Conservation (phyloP, 1,139 yeast genomes). For the Eremothecium gossypii region DNA sequence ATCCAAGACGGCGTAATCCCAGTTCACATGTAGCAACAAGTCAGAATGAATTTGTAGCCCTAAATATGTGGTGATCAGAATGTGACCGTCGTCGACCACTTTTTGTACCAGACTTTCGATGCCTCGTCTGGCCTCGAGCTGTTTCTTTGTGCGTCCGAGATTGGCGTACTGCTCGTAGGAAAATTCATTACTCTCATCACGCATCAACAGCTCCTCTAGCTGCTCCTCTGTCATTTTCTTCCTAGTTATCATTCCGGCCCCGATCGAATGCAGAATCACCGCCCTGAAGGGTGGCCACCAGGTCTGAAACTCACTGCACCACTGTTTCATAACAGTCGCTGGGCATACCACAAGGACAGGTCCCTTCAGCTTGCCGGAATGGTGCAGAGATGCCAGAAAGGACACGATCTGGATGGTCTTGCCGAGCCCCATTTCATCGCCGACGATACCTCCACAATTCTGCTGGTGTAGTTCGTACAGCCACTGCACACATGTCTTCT, state of each 20-base stretch:
- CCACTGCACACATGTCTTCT: constrained; percentile 84
- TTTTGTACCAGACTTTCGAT: constrained; percentile 29
- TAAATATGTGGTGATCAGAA: constrained; percentile 82
- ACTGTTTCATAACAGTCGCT: constrained; percentile 89
- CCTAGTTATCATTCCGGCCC: constrained; percentile 64
- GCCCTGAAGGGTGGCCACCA: constrained; percentile 98
- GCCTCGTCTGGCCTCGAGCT: constrained; percentile 22
- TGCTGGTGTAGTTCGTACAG: constrained; percentile 74
- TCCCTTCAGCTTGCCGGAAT: constrained; percentile 61
- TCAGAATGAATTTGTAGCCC: constrained; percentile 76
- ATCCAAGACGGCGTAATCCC: constrained; percentile 90
- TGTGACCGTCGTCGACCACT: constrained; percentile 52
- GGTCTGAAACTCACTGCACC: constrained; percentile 90
- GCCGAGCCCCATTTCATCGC: constrained; percentile 98
- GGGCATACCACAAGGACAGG: constrained; percentile 91
- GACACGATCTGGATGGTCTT: constrained; percentile 89
- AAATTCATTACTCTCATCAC: constrained; percentile 39
- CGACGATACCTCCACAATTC: constrained; percentile 86
- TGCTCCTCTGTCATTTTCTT: constrained; percentile 38
- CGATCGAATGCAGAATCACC: constrained; percentile 82
- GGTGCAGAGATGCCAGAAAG: constrained; percentile 82
- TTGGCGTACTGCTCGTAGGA: constrained; percentile 29
- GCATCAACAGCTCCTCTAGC: constrained; percentile 33
- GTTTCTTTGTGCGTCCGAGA: constrained; percentile 17
- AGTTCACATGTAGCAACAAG: constrained; percentile 53